These are phyloP conservation scores for Zoysia pacifica DNA, from an alignment of 176 grass and related monocot species.

Conservation along the genomic window DNA sequence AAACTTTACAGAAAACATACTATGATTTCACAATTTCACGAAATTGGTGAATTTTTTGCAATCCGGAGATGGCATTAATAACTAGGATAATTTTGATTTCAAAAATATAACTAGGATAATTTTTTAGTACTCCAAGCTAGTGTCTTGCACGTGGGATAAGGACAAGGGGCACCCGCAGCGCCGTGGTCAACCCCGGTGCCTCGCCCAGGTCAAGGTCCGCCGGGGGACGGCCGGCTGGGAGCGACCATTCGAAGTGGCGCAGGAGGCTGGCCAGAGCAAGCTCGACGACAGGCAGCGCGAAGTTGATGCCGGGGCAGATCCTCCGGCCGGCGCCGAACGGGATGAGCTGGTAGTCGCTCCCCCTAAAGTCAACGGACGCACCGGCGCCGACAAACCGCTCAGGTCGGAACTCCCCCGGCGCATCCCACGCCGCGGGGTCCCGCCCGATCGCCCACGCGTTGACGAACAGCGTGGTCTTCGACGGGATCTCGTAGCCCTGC, in stretches of 20 bases:
- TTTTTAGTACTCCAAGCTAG: no score
- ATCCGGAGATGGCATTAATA: no score
- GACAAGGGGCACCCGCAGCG: conserved; percentile 46
- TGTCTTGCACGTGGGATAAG: conserved; percentile 40
- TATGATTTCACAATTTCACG: no score
- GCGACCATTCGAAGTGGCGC: conserved; percentile 60
- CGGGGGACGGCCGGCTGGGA: conserved; percentile 17
- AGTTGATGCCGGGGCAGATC: conserved; percentile 67
- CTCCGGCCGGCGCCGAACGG: conserved; percentile 67
- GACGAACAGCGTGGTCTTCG: conserved; percentile 50
- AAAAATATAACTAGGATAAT: no score
- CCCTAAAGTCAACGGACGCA: conserved; percentile 37
- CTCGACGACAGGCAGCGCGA: conserved; percentile 50
- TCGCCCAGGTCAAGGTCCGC: conserved; percentile 54
- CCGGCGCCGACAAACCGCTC: no score
- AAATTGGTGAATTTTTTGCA: no score
- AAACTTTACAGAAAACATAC: no score
- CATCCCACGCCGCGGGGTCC: conserved; percentile 46
- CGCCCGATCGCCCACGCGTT: conserved; percentile 72
- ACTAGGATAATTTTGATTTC: no score
- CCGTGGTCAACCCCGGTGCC: conserved; percentile 50
- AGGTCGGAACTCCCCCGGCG: no score
- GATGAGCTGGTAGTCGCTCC: conserved; percentile 56
- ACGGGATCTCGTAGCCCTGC: conserved; percentile 52
- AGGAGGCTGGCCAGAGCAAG: conserved; percentile 51